Base-by-base conservation (phyloP, 2,329 filamentous ascomycete genomes). In the Colletotrichum cereale region DNA sequence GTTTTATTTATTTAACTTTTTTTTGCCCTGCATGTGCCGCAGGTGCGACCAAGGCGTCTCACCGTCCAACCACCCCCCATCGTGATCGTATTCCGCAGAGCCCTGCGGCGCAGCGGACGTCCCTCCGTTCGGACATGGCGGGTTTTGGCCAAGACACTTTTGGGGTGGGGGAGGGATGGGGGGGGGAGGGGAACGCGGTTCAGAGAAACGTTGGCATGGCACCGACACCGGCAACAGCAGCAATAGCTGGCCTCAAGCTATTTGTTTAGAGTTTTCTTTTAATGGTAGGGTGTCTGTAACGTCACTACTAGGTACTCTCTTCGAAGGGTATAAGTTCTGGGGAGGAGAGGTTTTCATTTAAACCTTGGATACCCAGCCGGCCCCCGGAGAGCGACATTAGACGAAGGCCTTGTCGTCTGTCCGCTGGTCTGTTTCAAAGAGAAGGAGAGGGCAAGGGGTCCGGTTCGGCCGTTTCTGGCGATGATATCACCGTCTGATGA, bases 141-240 rank as follows among this genome's bases (percentile, higher is more conserved):
- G 56, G 62, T 62, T 67, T 71, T 31, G 18, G 58, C 68, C 65
- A 63, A 68, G 65, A 47, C 34, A n/a, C 48, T 5, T 56, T 50
- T 34, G 31, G 31, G 8, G 31, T n/a, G n/a, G n/a, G n/a, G n/a
- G n/a, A n/a, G n/a, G n/a, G n/a, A n/a, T n/a, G n/a, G n/a, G n/a
- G n/a, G n/a, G n/a, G n/a, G 10, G 29, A 57, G 50, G 26, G 7
- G 48, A 53, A 52, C 36, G 21, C 12, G 12, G 38, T 50, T 61
- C 53, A 47, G 31, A 60, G 55, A 50, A 62, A 62, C 56, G 36
- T 18, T 42, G 24, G 62, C 40, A 53, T 66, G 56, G 44, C 48
- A 31, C n/a, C n/a, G n/a, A n/a, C n/a, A n/a, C n/a, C n/a, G n/a
- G n/a, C n/a, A n/a, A n/a, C n/a, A n/a, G n/a, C 16, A 42, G 40